These are phyloP conservation scores for Thelonectria blattea DNA, from an alignment of 2,329 filamentous ascomycete genomes.

Conservation along the genomic window DNA sequence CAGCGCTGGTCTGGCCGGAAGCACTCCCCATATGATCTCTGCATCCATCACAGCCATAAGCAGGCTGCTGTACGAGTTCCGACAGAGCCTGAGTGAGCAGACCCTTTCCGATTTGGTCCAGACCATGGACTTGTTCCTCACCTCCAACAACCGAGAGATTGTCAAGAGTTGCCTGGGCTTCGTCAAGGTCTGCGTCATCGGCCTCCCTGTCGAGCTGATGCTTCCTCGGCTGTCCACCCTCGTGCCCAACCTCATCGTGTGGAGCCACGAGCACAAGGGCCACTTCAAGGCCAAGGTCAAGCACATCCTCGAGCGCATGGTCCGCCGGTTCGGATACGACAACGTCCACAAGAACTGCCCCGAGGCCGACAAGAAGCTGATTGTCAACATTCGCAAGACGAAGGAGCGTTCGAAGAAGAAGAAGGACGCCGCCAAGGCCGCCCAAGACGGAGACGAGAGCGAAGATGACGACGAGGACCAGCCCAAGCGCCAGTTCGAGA, in stretches of 20 bases:
- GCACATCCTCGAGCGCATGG: slow-evolving; percentile 94
- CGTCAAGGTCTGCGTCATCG: slow-evolving; percentile 93
- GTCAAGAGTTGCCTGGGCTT: slow-evolving; percentile 94
- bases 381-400: slow-evolving; percentile 93
- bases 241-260: slow-evolving; percentile 89
- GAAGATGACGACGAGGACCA: slow-evolving; percentile 58
- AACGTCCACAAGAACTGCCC: slow-evolving; percentile 81
- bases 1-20: slow-evolving; percentile 89
- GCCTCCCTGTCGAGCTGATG: slow-evolving; percentile 80
- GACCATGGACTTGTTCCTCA: slow-evolving; percentile 95
- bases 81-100: slow-evolving; percentile 68
- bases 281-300: slow-evolving; percentile 98
- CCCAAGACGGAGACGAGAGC: slow-evolving; percentile 62
- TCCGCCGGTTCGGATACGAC: slow-evolving; percentile 87
- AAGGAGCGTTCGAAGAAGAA: slow-evolving; percentile 90
- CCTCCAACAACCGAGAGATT: slow-evolving; percentile 95
- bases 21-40: slow-evolving; percentile 95
- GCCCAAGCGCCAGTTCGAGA: slow-evolving; percentile 73
- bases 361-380: slow-evolving; percentile 85
- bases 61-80: slow-evolving; percentile 92
- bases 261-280: slow-evolving; percentile 98
- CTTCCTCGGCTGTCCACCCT: slow-evolving; percentile 76
- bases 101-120: slow-evolving; percentile 85
- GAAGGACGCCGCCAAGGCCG: slow-evolving; percentile 72
- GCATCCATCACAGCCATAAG: slow-evolving; percentile 95